Evolutionary conservation across 345 rosid species (phyloP), one percentile per base, ranked within the genome.

Genomic region (Raphanus raphanistrum): DNA sequence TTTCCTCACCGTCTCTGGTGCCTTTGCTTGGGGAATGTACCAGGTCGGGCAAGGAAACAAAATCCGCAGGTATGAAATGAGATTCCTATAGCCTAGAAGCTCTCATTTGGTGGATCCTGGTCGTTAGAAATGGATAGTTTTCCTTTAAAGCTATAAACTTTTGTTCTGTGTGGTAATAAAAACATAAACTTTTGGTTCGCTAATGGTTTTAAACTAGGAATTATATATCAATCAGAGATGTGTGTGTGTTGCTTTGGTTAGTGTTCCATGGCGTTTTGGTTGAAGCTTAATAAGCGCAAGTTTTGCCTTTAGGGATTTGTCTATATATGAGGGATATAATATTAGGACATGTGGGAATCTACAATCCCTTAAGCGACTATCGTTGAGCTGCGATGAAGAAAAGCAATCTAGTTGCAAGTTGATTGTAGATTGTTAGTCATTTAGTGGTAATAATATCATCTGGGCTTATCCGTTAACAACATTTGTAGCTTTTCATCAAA

Each of bases 31-130:
- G 80, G 99, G 99, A 15, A 90, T 94, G 97, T 92, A 94, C 73
- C 92, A 92, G 88, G 99, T 94, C 21, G 99, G 98, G 15, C 76
- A 92, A 84, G 99, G 99, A 52, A 94, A 94, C 85, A 92, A 90
- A 90, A 82, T 88, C 83, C 97, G 99, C 71, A 88, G 98, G 99
- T 92, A n/a, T 70, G 8, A 33, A 28, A 28, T 0, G 16, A 26
- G 13, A 29, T 41, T 4, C 9, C 48, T 45, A 12, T 45, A 45
- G 50, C 26, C 4, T 13, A 13, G 10, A 41, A 36, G 57, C 15
- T 62, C 10, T 45, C 31, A 43, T 43, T 72, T 45, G 31, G 10
- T 36, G 26, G 9, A 58, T 11, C 16, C 12, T 35, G 66, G 58
- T 57, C 16, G 13, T 10, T 35, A 21, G 16, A 70, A 3, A 32